Percentiles rank a stretch among this genome's conserved stretches.
phyloP scores from a whole-genome alignment of 108 stramenopile species.

The Cyclostephanos tholiformis region DNA sequence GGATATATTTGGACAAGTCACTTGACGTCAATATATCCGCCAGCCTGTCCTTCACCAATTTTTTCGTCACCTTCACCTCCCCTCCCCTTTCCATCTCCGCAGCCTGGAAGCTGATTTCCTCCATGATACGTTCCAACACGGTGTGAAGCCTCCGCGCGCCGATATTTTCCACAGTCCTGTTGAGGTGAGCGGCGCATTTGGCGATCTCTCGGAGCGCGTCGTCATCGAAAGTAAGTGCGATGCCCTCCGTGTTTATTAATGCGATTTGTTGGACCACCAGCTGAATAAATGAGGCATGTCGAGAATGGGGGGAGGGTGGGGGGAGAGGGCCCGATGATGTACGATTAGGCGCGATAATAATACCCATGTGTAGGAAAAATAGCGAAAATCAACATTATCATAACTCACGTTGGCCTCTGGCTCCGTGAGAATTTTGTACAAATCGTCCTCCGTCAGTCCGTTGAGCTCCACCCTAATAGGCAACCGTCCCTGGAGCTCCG shows the following conservation, averaged over 20 bases:
- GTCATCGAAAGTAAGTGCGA: constrained; percentile 90
- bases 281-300: constrained; percentile 15
- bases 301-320: not conserved
- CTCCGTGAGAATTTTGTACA: constrained; percentile 98
- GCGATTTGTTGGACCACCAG: constrained; percentile 92
- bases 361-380: not conserved
- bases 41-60: constrained; percentile 83
- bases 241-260: constrained; percentile 93
- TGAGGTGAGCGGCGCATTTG: constrained; percentile 87
- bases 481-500: constrained; percentile 97
- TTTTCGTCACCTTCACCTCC: constrained; percentile 75
- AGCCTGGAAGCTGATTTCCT: constrained; percentile 95
- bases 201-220: constrained; percentile 98
- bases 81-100: constrained; percentile 86
- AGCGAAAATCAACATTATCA: not conserved
- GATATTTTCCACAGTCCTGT: constrained; percentile 99
- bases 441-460: constrained; percentile 96
- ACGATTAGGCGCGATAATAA: not conserved
- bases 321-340: not conserved
- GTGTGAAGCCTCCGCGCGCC: constrained; percentile 97
- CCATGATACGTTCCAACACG: constrained; percentile 97
- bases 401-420: constrained; percentile 94
- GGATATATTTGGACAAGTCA: constrained; percentile 95
- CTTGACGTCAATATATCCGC: constrained; percentile 74
- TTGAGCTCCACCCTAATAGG: constrained; percentile 99